A percentile compares a stretch with the other conserved stretches of the same genome.
Conservation (phyloP, 1,284 basidiomycete species). For the Dichomitus squalens region DNA sequence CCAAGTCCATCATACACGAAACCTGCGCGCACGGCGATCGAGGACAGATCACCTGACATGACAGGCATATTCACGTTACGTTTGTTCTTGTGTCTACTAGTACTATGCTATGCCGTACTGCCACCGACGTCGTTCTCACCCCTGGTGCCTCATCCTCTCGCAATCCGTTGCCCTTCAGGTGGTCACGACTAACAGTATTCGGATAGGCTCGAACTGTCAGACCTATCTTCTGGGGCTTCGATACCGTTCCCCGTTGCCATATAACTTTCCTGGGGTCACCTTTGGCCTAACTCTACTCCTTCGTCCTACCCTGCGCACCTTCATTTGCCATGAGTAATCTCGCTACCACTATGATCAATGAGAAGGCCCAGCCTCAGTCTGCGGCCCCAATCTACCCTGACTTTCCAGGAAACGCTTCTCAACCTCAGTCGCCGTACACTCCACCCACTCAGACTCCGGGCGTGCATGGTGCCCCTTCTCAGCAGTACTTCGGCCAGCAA, state of each 20-base stretch:
- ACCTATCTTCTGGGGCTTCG: no score
- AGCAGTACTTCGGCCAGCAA: background rate
- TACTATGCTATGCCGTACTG: no score
- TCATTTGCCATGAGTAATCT: background rate
- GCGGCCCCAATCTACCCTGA: background rate
- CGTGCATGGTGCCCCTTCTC: background rate
- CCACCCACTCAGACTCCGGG: conserved; percentile 1
- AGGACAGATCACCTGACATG: no score
- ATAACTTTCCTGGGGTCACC: no score
- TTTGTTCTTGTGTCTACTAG: no score
- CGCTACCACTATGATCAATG: conserved; percentile 8
- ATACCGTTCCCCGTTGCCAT: background rate
- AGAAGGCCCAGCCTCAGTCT: conserved; percentile 8
- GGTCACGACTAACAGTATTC: no score
- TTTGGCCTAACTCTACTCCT: background rate
- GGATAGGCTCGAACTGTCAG: no score
- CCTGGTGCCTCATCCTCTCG: background rate
- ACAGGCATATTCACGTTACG: no score
- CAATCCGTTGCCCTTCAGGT: no score
- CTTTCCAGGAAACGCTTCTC: background rate
- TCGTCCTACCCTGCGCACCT: background rate
- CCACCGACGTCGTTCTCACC: conserved; percentile 6
- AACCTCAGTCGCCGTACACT: conserved; percentile 1
- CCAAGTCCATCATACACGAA: no score
- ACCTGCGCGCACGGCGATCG: no score